A percentile compares a stretch with the other conserved stretches of the same genome.
phyloP scores from a whole-genome alignment of 495 filamentous ascomycete species.

The Lasiosphaeria ovina region DNA sequence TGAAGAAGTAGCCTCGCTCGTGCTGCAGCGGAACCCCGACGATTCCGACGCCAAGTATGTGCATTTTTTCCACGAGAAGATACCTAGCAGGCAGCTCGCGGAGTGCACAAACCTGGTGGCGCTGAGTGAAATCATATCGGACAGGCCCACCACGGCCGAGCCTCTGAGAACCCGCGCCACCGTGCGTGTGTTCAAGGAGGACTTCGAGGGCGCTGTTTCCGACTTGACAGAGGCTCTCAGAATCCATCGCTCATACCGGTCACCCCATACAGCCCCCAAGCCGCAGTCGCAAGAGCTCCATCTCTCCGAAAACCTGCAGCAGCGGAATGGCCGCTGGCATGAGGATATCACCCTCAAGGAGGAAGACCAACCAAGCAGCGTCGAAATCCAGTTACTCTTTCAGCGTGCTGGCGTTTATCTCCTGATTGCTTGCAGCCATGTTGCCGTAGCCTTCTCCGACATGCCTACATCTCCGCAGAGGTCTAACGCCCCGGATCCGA shows the following conservation, averaged over 20 bases:
- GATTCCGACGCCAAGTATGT: constrained; percentile 76
- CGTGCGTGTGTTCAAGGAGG: constrained; percentile 72
- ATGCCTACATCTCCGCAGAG: neutral
- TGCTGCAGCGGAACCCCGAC: constrained; percentile 60
- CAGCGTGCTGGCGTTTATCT: constrained; percentile 74
- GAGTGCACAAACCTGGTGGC: constrained; percentile 65
- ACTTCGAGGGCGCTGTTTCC: constrained; percentile 61
- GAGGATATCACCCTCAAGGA: constrained; percentile 60
- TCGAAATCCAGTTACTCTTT: constrained; percentile 72
- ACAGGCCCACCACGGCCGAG: constrained; percentile 59
- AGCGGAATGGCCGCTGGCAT: constrained; percentile 39
- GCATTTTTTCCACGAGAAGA: constrained; percentile 87
- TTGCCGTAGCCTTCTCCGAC: constrained; percentile 29
- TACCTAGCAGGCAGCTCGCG: constrained; percentile 71
- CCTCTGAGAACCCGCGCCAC: constrained; percentile 69
- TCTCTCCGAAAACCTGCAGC: constrained; percentile 33
- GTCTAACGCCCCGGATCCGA: too few relatives aligned
- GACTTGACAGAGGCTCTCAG: constrained; percentile 66
- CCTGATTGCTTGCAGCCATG: constrained; percentile 62
- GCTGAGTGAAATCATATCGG: constrained; percentile 63
- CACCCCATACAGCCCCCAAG: constrained; percentile 40
- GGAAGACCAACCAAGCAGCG: constrained; percentile 67
- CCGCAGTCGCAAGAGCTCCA: constrained; percentile 39
- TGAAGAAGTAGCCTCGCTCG: constrained; percentile 73
- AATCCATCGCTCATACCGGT: constrained; percentile 53